Evolutionary conservation across 805 yeast genomes (phyloP).

Genomic region (Teunomyces aglyptinius): DNA sequence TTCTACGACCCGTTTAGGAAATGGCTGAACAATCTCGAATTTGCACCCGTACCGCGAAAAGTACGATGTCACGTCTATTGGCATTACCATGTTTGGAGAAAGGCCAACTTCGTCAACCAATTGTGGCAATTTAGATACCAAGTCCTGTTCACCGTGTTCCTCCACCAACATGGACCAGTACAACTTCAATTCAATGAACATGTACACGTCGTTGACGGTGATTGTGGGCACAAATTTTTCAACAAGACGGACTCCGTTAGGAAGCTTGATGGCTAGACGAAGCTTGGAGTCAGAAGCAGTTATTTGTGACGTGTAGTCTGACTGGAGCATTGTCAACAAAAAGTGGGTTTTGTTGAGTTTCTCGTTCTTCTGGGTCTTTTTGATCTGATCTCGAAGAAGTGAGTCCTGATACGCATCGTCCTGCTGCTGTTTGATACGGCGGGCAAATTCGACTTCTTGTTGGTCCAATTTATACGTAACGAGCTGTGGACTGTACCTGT

Average conservation of each 20-base stretch:
- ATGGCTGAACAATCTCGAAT: conserved; percentile 42
- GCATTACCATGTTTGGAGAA: background rate
- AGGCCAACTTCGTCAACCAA: background rate
- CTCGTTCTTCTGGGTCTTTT: conserved; percentile 43
- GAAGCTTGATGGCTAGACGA: conserved; percentile 51
- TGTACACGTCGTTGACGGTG: conserved; percentile 47
- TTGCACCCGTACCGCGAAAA: conserved; percentile 24
- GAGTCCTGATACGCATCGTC: conserved; percentile 43
- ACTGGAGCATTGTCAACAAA: background rate
- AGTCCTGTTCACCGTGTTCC: conserved; percentile 7
- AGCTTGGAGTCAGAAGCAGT: background rate
- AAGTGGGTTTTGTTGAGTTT: conserved; percentile 3
- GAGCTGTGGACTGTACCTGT: conserved; percentile 38
- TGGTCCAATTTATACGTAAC: conserved; percentile 36
- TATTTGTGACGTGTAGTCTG: background rate
- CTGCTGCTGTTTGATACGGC: conserved; percentile 40
- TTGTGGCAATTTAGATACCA: conserved; percentile 11
- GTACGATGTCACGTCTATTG: conserved; percentile 18
- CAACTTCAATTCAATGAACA: conserved; percentile 46
- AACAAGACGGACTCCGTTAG: conserved; percentile 50
- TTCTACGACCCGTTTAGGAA: conserved; percentile 34
- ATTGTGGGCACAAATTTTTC: conserved; percentile 41
- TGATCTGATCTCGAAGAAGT: conserved; percentile 50
- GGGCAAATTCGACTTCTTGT: conserved; percentile 39
- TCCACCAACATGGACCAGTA: conserved; percentile 7